Evolutionary conservation across 1,284 basidiomycete species (phyloP).

Genomic region (Puccinia coronata): DNA sequence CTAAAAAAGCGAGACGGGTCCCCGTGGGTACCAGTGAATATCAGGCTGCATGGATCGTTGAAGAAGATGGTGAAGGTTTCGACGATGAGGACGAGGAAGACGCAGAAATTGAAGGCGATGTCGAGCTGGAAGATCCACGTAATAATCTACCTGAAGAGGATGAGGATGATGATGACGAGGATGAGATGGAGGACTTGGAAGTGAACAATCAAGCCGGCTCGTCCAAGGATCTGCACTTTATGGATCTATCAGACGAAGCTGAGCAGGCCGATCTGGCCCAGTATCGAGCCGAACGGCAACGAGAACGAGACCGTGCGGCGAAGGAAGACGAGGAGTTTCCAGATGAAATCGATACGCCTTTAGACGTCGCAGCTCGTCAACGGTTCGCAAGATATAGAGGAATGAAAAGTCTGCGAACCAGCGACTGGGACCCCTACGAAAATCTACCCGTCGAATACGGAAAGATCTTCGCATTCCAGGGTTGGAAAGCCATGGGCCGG

Average conservation of each 20-base stretch:
- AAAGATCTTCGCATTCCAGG: slow-evolving; percentile 94
- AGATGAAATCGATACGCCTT: slow-evolving; percentile 96
- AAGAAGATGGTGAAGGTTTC: slow-evolving; percentile 46
- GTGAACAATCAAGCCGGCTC: slow-evolving; percentile 56
- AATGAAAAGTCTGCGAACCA: slow-evolving; percentile 86
- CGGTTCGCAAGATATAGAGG: slow-evolving; percentile 93
- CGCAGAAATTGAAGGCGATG: not conserved
- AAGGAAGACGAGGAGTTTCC: slow-evolving; percentile 79
- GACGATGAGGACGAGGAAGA: slow-evolving; percentile 64
- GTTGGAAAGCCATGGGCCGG: slow-evolving; percentile 82
- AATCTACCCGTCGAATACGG: slow-evolving; percentile 92
- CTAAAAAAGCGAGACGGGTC: slow-evolving; percentile 30
- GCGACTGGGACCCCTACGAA: slow-evolving; percentile 96
- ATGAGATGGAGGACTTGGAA: slow-evolving; percentile 57
- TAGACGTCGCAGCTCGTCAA: slow-evolving; percentile 77
- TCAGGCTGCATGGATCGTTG: slow-evolving; percentile 85
- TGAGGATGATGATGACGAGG: slow-evolving; percentile 60
- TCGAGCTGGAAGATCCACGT: not conserved
- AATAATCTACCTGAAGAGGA: not conserved
- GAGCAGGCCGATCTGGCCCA: slow-evolving; percentile 53
- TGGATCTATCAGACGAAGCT: slow-evolving; percentile 54
- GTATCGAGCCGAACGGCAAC: slow-evolving; percentile 38
- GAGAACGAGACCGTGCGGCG: slow-evolving; percentile 8
- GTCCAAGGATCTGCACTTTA: slow-evolving; percentile 41
- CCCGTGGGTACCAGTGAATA: slow-evolving; percentile 66